Evolutionary conservation across 2,329 filamentous ascomycete species (phyloP).

Genomic region (Pseudophaeomoniella oleicola): DNA sequence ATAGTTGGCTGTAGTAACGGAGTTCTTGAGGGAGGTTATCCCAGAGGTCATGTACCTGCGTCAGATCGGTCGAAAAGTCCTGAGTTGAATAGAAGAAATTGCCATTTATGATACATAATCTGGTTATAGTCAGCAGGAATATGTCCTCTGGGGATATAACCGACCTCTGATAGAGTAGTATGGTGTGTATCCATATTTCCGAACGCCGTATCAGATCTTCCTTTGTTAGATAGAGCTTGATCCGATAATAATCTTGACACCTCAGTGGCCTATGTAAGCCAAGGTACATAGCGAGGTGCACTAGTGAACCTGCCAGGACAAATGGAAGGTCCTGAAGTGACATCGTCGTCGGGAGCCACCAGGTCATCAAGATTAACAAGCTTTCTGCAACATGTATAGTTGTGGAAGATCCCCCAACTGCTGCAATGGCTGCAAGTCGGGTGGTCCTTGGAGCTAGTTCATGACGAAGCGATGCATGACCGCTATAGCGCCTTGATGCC

Average conservation of each 20-base stretch:
- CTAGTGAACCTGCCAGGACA: background rate
- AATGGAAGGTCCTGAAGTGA: background rate
- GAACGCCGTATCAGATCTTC: background rate
- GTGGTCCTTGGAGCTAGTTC: background rate
- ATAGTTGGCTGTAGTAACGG: background rate
- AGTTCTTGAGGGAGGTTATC: background rate
- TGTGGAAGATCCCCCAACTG: background rate
- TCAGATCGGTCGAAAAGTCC: background rate
- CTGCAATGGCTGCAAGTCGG: background rate
- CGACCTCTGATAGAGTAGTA: background rate
- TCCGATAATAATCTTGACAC: background rate
- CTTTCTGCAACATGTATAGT: background rate
- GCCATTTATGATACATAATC: background rate
- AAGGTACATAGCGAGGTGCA: background rate
- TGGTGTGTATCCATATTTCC: background rate
- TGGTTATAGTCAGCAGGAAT: background rate
- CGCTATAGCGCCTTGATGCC: slow-evolving; percentile 42
- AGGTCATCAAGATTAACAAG: background rate
- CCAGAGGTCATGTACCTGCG: background rate
- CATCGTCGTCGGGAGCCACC: background rate
- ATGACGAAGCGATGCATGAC: slow-evolving; percentile 31
- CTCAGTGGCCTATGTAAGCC: background rate
- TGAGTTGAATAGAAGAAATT: background rate
- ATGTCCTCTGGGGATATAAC: background rate
- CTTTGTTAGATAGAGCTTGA: background rate